Percentiles rank a stretch among this genome's conserved stretches.
phyloP scores from a whole-genome alignment of 2,329 filamentous ascomycete species.

The Cercospora zeina region DNA sequence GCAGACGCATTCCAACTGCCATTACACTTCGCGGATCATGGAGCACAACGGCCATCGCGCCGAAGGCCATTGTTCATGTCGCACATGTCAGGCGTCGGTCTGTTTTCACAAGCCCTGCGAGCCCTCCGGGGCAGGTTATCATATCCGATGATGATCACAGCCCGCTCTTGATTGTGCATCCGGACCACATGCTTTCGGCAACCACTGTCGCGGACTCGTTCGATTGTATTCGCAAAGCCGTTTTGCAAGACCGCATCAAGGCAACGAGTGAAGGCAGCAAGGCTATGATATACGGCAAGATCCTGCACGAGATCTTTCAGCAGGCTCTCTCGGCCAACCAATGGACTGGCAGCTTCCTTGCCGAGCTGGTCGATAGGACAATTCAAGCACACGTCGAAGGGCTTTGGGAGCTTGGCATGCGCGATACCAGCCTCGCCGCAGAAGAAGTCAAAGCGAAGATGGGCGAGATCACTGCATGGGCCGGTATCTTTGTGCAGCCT shows the following conservation, averaged over 20 bases:
- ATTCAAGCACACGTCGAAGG: conserved; percentile 82
- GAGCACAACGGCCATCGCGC: conserved; percentile 74
- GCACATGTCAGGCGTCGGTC: conserved; percentile 49
- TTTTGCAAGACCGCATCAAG: conserved; percentile 92
- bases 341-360: conserved; percentile 73
- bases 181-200: conserved; percentile 91
- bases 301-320: conserved; percentile 95
- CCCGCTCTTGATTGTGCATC: conserved; percentile 80
- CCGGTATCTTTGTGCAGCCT: conserved; percentile 72
- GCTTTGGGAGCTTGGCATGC: conserved; percentile 79
- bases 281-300: conserved; percentile 85
- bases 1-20: conserved; percentile 62
- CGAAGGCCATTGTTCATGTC: conserved; percentile 79
- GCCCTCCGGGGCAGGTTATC: conserved; percentile 66
- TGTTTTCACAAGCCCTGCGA: background rate
- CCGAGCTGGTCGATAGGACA: conserved; percentile 64
- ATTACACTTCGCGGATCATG: conserved; percentile 83
- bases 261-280: conserved; percentile 77
- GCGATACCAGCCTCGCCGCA: conserved; percentile 65
- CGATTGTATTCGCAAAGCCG: conserved; percentile 82
- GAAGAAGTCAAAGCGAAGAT: conserved; percentile 83
- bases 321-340: conserved; percentile 78
- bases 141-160: conserved; percentile 69
- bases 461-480: conserved; percentile 79
- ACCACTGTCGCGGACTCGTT: conserved; percentile 98